phyloP scores from a whole-genome alignment of 2,329 filamentous ascomycete species.

The Verticillium tricorpus region DNA sequence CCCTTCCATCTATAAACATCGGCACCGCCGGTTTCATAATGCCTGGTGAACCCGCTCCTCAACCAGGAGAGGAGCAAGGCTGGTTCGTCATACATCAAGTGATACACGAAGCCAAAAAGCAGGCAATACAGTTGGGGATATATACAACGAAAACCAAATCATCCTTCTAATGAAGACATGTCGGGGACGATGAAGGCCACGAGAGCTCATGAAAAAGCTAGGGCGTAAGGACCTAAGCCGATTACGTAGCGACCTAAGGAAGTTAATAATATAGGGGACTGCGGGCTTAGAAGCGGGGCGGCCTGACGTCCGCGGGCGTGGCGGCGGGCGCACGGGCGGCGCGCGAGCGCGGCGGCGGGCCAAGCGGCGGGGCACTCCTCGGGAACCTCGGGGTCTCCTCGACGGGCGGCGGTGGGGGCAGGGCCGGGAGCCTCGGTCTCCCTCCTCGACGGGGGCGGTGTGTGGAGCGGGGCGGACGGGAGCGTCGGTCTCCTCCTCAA shows the following conservation, averaged over 20 bases:
- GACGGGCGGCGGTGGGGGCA: conserved; percentile 11
- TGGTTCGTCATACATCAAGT: not conserved
- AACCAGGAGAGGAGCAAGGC: conserved; percentile 1
- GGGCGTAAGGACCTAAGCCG: too few species aligned
- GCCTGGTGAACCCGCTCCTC: not conserved
- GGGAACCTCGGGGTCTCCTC: not conserved
- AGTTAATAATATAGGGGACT: too few species aligned
- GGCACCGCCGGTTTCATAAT: conserved; percentile 4
- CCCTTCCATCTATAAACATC: conserved; percentile 4
- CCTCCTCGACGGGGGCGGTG: conserved; percentile 8
- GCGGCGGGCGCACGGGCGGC: conserved; percentile 13
- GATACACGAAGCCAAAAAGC: not conserved
- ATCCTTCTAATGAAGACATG: not conserved
- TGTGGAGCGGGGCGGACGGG: conserved; percentile 13
- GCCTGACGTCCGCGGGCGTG: conserved; percentile 10
- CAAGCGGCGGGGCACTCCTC: conserved; percentile 1
- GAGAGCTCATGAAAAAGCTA: not conserved
- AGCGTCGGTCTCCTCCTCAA: conserved; percentile 9
- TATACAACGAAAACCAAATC: conserved; percentile 2
- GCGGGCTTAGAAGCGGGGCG: not conserved
- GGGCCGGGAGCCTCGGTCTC: conserved; percentile 18
- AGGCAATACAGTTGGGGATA: not conserved
- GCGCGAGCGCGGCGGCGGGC: conserved; percentile 10
- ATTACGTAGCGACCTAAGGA: too few species aligned
- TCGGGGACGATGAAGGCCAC: not conserved